Evolutionary conservation across 257 asterid genomes (phyloP).

Genomic region (Paraleonurus japonicus): DNA sequence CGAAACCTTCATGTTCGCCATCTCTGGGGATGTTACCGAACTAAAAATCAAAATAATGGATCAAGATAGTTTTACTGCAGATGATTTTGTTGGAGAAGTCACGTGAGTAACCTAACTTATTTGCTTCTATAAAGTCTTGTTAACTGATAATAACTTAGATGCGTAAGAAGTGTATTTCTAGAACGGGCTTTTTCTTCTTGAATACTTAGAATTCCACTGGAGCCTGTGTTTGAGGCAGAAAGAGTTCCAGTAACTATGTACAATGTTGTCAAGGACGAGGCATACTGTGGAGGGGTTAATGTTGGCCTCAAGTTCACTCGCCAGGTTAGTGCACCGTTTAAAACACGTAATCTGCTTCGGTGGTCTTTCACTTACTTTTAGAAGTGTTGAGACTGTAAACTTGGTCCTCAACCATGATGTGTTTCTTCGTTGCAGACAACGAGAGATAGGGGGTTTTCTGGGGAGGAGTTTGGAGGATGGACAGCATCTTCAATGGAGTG

Average conservation of each 20-base stretch:
- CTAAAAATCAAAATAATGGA: slow-evolving; percentile 62
- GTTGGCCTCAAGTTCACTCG: slow-evolving; percentile 60
- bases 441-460: slow-evolving; percentile 24
- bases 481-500: slow-evolving; percentile 35
- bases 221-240: slow-evolving; percentile 40
- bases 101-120: slow-evolving; percentile 38
- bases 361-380: background rate
- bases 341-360: background rate
- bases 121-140: background rate
- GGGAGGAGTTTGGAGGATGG: slow-evolving; percentile 48
- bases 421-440: slow-evolving; percentile 26
- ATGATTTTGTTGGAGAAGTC: slow-evolving; percentile 70
- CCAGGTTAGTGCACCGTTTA: slow-evolving; percentile 34
- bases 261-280: slow-evolving; percentile 57
- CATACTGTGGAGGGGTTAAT: slow-evolving; percentile 60
- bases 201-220: slow-evolving; percentile 50
- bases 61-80: slow-evolving; percentile 46
- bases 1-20: slow-evolving; percentile 59
- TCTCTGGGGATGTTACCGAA: slow-evolving; percentile 39
- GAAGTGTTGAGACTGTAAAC: background rate
- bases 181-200: background rate
- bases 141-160: background rate
- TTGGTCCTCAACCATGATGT: background rate
- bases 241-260: slow-evolving; percentile 44
- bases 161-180: background rate